phyloP scores from a whole-genome alignment of 1,139 yeast genomes.

The Komagataea norvegica region DNA sequence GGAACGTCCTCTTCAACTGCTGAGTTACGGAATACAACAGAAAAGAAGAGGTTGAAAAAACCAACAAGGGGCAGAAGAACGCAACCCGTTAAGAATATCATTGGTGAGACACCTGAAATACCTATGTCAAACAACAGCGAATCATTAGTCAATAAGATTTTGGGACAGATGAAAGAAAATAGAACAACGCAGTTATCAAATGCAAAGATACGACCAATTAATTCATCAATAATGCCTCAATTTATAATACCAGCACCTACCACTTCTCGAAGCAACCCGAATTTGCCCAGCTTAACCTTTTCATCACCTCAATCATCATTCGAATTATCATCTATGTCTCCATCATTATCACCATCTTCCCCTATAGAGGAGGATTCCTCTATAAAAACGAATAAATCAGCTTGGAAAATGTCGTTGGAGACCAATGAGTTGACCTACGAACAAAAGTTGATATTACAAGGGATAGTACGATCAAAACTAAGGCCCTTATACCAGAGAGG shows the following conservation, averaged over 20 bases:
- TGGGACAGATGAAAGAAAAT: slow-evolving; percentile 20
- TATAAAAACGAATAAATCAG: slow-evolving; percentile 9
- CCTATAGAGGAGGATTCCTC: slow-evolving; percentile 7
- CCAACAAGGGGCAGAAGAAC: slow-evolving; percentile 18
- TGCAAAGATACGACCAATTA: not conserved
- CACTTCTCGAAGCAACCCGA: no score
- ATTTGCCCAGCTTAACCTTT: slow-evolving; percentile 3
- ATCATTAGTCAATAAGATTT: slow-evolving; percentile 17
- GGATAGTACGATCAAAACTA: slow-evolving; percentile 45
- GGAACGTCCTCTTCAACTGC: no score
- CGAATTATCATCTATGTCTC: slow-evolving; percentile 1
- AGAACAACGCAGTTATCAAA: slow-evolving; percentile 2
- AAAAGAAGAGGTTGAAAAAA: slow-evolving; percentile 17
- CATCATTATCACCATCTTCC: slow-evolving; percentile 8
- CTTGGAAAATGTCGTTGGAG: slow-evolving; percentile 13
- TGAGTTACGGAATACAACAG: no score
- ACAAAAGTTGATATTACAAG: slow-evolving; percentile 48
- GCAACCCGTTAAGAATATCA: not conserved
- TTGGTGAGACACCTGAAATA: no score
- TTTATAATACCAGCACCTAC: no score
- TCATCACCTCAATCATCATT: slow-evolving; percentile 9
- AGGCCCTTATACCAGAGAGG: slow-evolving; percentile 44
- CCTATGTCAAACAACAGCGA: not conserved
- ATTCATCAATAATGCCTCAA: no score
- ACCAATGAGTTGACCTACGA: slow-evolving; percentile 32